phyloP scores from a whole-genome alignment of 2,329 filamentous ascomycete species.

The Nemania sp. region DNA sequence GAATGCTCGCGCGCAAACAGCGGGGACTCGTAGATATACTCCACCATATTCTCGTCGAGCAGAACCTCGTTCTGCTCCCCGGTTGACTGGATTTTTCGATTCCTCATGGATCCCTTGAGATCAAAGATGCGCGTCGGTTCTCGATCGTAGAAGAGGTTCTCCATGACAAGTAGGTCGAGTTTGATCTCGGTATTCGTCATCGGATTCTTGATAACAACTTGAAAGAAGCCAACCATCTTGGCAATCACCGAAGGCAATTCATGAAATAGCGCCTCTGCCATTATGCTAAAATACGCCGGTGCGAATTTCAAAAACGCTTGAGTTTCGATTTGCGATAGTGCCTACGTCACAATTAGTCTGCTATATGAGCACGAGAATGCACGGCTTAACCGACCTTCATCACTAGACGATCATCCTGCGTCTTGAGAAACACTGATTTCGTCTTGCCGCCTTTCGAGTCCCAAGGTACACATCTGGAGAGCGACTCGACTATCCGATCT shows the following conservation, averaged over 20 bases:
- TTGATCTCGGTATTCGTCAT: slow-evolving; percentile 90
- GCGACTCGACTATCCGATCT: slow-evolving; percentile 90
- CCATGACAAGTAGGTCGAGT: slow-evolving; percentile 92
- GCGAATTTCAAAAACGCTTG: slow-evolving; percentile 94
- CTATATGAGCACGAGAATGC: slow-evolving; percentile 47
- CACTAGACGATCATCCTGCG: slow-evolving; percentile 89
- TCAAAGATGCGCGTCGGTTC: slow-evolving; percentile 90
- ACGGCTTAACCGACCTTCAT: slow-evolving; percentile 62
- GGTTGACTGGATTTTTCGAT: slow-evolving; percentile 94
- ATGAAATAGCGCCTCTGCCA: slow-evolving; percentile 94
- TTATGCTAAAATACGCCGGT: slow-evolving; percentile 95
- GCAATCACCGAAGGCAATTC: slow-evolving; percentile 95
- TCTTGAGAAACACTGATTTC: slow-evolving; percentile 96
- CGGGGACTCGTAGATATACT: slow-evolving; percentile 97
- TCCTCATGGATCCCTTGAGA: slow-evolving; percentile 97
- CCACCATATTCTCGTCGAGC: slow-evolving; percentile 97
- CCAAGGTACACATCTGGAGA: slow-evolving; percentile 96
- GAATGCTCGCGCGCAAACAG: slow-evolving; percentile 95
- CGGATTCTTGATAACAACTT: slow-evolving; percentile 95
- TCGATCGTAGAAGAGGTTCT: slow-evolving; percentile 97
- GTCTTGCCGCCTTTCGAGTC: slow-evolving; percentile 98
- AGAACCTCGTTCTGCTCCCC: slow-evolving; percentile 96
- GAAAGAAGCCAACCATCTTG: slow-evolving; percentile 99
- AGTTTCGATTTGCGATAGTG: slow-evolving; percentile 86
- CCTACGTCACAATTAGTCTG: slow-evolving; percentile 54